A percentile compares a stretch with the other conserved stretches of the same genome.
These are phyloP conservation scores for Magnusiomyces fungicola DNA, from an alignment of 1,139 yeast genomes.

Conservation along the genomic window DNA sequence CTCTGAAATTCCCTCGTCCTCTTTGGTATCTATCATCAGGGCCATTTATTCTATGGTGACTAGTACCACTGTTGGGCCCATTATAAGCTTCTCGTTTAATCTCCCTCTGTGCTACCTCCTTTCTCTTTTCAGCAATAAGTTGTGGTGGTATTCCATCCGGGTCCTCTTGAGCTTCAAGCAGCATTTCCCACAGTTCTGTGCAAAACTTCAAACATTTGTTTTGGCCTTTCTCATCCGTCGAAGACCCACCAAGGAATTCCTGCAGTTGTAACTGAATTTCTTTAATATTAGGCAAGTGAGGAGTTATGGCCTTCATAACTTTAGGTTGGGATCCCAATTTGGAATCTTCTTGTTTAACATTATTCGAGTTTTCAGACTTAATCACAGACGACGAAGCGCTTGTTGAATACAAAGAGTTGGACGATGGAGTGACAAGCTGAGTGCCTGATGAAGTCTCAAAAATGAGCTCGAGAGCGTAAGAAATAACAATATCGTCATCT, in stretches of 20 bases:
- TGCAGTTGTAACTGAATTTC: conserved; percentile 19
- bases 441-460: background rate
- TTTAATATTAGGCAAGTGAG: conserved; percentile 16
- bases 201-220: conserved; percentile 20
- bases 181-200: conserved; percentile 23
- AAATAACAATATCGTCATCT: conserved; percentile 19
- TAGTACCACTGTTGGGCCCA: background rate
- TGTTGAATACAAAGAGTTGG: background rate
- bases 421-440: background rate
- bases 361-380: background rate
- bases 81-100: conserved; percentile 1
- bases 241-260: conserved; percentile 20
- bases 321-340: conserved; percentile 3
- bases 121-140: conserved; percentile 20
- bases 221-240: background rate
- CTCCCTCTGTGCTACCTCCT: conserved; percentile 14
- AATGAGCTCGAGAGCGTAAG: conserved; percentile 19
- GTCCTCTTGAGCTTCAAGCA: conserved; percentile 23
- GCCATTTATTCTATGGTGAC: background rate
- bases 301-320: background rate
- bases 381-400: too few relatives aligned
- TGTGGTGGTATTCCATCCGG: conserved; percentile 24
- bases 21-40: background rate
- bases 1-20: background rate
- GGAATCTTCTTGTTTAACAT: conserved; percentile 1